phyloP scores from a whole-genome alignment of 768 basidiomycete species.

The Boletus vinaceobasis region DNA sequence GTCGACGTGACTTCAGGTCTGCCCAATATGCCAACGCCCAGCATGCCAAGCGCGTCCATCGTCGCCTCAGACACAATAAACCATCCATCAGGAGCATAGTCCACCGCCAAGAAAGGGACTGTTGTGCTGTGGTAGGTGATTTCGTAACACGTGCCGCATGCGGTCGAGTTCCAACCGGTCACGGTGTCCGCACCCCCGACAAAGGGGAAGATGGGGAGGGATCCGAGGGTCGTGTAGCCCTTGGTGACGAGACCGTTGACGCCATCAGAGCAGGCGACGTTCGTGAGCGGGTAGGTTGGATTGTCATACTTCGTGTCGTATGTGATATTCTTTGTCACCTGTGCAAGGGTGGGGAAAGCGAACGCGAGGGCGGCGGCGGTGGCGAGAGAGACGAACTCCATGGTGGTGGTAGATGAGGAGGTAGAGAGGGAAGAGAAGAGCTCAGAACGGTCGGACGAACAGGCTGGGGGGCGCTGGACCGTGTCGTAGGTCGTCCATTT shows the following conservation, averaged over 20 bases:
- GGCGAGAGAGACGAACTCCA: constrained; percentile 25
- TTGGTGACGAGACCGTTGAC: constrained; percentile 28
- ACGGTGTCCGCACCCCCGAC: constrained; percentile 35
- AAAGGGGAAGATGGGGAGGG: constrained; percentile 30
- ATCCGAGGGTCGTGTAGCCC: constrained; percentile 33
- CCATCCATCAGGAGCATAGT: constrained; percentile 24
- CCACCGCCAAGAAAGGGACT: constrained; percentile 29
- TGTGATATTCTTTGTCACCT: constrained; percentile 14
- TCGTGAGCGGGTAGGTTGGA: constrained; percentile 9
- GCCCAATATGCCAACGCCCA: constrained; percentile 52
- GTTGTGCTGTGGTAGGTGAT: constrained; percentile 25
- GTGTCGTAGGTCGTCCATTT: constrained; percentile 4
- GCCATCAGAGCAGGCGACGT: constrained; percentile 34
- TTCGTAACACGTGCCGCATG: constrained; percentile 34
- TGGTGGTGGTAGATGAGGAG: neutral
- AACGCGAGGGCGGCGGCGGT: constrained; percentile 10
- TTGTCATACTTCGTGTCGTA: constrained; percentile 34
- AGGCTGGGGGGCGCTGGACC: neutral
- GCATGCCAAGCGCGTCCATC: constrained; percentile 54
- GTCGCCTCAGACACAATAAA: constrained; percentile 50
- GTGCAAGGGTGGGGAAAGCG: constrained; percentile 18
- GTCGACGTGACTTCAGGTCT: constrained; percentile 42
- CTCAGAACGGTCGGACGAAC: neutral
- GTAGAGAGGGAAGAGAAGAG: too few relatives aligned
- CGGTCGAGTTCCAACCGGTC: constrained; percentile 25